Base-by-base conservation (phyloP, 2,329 filamentous ascomycete species). In the Cephalotrichum gorgonifer region DNA sequence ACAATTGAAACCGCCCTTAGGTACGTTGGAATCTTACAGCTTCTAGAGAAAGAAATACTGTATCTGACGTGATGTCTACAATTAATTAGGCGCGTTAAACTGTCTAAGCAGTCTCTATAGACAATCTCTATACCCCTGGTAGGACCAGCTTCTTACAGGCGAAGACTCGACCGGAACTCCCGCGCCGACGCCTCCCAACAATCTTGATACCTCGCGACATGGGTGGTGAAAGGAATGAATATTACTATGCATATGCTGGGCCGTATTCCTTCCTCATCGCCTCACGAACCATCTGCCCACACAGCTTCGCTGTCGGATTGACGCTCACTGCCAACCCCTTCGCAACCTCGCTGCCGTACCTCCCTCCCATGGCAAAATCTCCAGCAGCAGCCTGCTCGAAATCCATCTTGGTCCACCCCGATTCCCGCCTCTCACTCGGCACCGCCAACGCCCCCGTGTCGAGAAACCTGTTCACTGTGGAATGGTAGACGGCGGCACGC, bases 231-330 rank as follows among this genome's bases (percentile, higher is more conserved):
- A 28, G 33, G 11, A 22, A 25, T 17, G 15, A 46, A 22, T 9
- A 43, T 48, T 38, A 48, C 33, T 57, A 58, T 27, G 67, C 66
- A 59, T 71, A 74, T 9, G 64, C 68, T n/a, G 71, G 67, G 0
- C 76, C 77, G 56, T 81, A 83, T 60, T 85, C 82, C 62, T 79
- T 82, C 66, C 74, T 81, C 79, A 85, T 81, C 44, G 81, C 81
- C 63, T 84, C 78, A 45, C 76, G 73, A 33, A 86, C 81, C 60
- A 85, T 85, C 57, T 82, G 73, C 2, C 81, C 82, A 58, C 82
- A 86, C 41, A 85, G 65, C 65, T 85, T 85, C 2, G 82, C 81
- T 15, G 79, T 83, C 23, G 82, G 81, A 60, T 85, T 86, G 26
- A 77, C 76, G 60, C 72, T 75, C 46, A 85, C 81, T 6, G 79